Base-by-base conservation (phyloP, 2,329 filamentous ascomycete species). In the Sclerotinia minor region DNA sequence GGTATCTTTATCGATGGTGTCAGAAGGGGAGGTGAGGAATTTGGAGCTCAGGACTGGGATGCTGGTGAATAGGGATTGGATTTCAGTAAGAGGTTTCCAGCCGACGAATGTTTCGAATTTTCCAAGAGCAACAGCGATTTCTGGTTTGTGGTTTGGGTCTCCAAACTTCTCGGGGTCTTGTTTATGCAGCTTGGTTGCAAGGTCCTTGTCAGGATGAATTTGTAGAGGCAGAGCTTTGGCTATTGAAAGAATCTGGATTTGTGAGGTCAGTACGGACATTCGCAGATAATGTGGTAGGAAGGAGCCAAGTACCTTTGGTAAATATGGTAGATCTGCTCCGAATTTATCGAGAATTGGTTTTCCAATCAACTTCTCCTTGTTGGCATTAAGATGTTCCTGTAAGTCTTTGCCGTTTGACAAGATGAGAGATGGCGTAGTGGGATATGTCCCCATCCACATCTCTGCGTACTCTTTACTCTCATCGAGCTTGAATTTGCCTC, bases 41-140 rank as follows among this genome's bases (percentile, higher is more conserved):
- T 67, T 67, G 13, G 67, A 70, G 13, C 67, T 64, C 15, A 75
- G 70, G 45, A 74, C 69, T 15, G 71, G 71, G 17, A 76, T 71
- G 21, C 53, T 60, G 17, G 60, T 78, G 74, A 92, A 83, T 1
- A 92, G 78, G 0, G 80, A 75, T 44, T 86, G 78, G 68, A 93
- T 87, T 2, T 87, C 81, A 13, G 78, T 74, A 0, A 90, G 79
- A 0, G 89, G 86, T 75, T 91, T 92, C 80, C 88, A 93, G 7
- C 90, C 90, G 13, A 87, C 88, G 72, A 94, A 93, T 0, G 90
- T 87, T 76, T 93, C 90, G 73, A 94, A 93, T 29, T 87, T 84
- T 17, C 84, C 83, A 0, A 93, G 79, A 0, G 90, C 90, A 1
- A 94, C 80, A 0, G 90, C 90, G 65, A 94, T 93, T 75, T 94